phyloP scores from a whole-genome alignment of 495 filamentous ascomycete genomes.

The Penicillium robsamsonii region DNA sequence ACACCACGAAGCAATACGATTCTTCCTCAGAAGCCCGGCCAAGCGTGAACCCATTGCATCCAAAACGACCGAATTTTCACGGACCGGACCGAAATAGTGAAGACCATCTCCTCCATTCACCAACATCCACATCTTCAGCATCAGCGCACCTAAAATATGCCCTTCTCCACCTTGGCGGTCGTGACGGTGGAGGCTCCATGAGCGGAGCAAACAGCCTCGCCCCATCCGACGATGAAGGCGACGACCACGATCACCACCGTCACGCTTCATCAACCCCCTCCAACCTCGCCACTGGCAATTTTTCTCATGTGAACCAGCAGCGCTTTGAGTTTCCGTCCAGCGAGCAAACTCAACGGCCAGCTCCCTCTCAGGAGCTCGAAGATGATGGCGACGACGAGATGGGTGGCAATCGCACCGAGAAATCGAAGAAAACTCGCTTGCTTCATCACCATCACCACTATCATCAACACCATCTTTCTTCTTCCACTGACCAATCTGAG shows the following conservation, averaged over 20 bases:
- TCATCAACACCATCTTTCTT: slow-evolving; percentile 12
- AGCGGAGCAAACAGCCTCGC: slow-evolving; percentile 44
- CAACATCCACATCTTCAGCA: slow-evolving; percentile 23
- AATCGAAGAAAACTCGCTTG: slow-evolving; percentile 24
- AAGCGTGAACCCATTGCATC: slow-evolving; percentile 8
- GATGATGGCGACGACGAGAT: slow-evolving; percentile 54
- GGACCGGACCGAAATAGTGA: slow-evolving; percentile 34
- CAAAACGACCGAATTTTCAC: slow-evolving; percentile 19
- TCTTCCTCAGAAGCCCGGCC: slow-evolving; percentile 14
- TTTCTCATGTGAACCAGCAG: slow-evolving; percentile 6
- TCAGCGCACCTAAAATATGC: slow-evolving; percentile 28
- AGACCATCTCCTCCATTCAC: slow-evolving; percentile 37
- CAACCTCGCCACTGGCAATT: not conserved
- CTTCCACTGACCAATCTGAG: slow-evolving; percentile 32
- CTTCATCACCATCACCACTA: slow-evolving; percentile 29
- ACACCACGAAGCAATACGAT: slow-evolving; percentile 14
- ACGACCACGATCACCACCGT: slow-evolving; percentile 20
- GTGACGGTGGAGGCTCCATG: slow-evolving; percentile 45
- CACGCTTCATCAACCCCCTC: slow-evolving; percentile 3
- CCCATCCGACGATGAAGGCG: slow-evolving; percentile 42
- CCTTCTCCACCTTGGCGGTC: slow-evolving; percentile 40
- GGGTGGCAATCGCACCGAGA: slow-evolving; percentile 33
- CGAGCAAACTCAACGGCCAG: slow-evolving; percentile 14
- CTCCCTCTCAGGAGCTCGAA: slow-evolving; percentile 39
- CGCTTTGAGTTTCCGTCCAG: slow-evolving; percentile 9